Percentiles rank a stretch among this genome's conserved stretches.
Evolutionary conservation across 1,284 basidiomycete genomes (phyloP).

Genomic region (Tetrapyrgos nigripes): DNA sequence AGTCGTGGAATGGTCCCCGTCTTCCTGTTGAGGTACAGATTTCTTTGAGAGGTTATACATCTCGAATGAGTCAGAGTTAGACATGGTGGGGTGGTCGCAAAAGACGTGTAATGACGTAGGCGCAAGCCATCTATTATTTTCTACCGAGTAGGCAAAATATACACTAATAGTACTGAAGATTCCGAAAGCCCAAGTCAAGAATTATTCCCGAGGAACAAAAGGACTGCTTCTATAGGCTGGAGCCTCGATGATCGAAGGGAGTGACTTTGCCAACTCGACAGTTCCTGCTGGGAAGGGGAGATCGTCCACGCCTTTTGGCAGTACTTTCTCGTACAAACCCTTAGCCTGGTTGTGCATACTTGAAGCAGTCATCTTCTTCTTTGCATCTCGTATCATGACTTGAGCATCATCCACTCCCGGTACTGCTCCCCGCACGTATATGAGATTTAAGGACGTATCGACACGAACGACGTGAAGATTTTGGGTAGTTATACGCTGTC

Average conservation of each 20-base stretch:
- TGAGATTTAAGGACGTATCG: slow-evolving; percentile 84
- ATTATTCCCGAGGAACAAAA: slow-evolving; percentile 76
- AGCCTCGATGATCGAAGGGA: slow-evolving; percentile 71
- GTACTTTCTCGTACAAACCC: slow-evolving; percentile 82
- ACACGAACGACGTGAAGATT: slow-evolving; percentile 92
- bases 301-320: slow-evolving; percentile 83
- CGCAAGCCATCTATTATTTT: too few species aligned
- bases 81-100: too few species aligned
- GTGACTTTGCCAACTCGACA: slow-evolving; percentile 69
- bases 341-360: slow-evolving; percentile 72
- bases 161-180: too few species aligned
- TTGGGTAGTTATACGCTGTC: slow-evolving; percentile 82
- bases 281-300: slow-evolving; percentile 95
- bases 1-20: background rate
- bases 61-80: slow-evolving; percentile 36
- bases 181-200: too few species aligned
- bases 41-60: slow-evolving; percentile 34
- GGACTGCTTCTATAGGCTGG: slow-evolving; percentile 78
- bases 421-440: slow-evolving; percentile 84
- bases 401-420: slow-evolving; percentile 81
- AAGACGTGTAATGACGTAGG: too few species aligned
- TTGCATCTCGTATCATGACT: slow-evolving; percentile 81
- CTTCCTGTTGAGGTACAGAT: background rate
- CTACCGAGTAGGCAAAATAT: too few species aligned
- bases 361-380: slow-evolving; percentile 78